Evolutionary conservation across 1,284 basidiomycete genomes (phyloP).

Genomic region (Caloboletus inedulis): DNA sequence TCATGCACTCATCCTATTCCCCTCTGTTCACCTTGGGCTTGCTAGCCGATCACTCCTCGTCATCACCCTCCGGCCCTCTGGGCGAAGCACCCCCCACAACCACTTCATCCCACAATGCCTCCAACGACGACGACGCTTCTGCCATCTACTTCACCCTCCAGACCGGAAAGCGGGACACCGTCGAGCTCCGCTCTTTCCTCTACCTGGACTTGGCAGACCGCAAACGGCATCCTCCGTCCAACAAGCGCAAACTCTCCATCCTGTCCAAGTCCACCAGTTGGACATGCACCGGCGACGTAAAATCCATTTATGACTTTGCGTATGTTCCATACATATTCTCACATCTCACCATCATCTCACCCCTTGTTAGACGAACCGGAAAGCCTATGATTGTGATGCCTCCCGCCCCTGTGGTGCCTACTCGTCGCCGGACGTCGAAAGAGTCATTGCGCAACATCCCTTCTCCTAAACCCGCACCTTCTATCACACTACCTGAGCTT

Average conservation of each 20-base stretch:
- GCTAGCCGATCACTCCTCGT: constrained; percentile 20
- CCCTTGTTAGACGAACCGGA: constrained; percentile 18
- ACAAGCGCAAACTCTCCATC: constrained; percentile 39
- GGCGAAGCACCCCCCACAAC: not conserved
- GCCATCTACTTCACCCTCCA: constrained; percentile 55
- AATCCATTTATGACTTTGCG: constrained; percentile 21
- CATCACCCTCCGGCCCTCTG: not conserved
- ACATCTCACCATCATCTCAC: not conserved
- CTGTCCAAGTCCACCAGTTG: constrained; percentile 30
- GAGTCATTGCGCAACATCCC: constrained; percentile 53
- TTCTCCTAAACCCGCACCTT: constrained; percentile 60
- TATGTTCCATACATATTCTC: constrained; percentile 14
- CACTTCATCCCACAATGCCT: not conserved
- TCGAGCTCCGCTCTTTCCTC: constrained; percentile 51
- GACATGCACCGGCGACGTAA: constrained; percentile 25
- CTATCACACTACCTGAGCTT: constrained; percentile 37
- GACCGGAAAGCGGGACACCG: constrained; percentile 34
- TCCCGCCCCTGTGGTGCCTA: constrained; percentile 9
- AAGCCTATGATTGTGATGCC: constrained; percentile 10
- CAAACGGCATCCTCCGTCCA: constrained; percentile 42
- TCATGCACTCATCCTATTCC: constrained; percentile 27
- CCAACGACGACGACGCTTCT: constrained; percentile 29
- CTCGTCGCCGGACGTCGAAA: constrained; percentile 37
- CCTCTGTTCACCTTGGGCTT: constrained; percentile 31
- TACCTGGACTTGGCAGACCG: constrained; percentile 61